Evolutionary conservation across 2,329 filamentous ascomycete genomes (phyloP), one percentile per base, ranked within the genome.

Genomic region (Dendrostoma leiphaemia): DNA sequence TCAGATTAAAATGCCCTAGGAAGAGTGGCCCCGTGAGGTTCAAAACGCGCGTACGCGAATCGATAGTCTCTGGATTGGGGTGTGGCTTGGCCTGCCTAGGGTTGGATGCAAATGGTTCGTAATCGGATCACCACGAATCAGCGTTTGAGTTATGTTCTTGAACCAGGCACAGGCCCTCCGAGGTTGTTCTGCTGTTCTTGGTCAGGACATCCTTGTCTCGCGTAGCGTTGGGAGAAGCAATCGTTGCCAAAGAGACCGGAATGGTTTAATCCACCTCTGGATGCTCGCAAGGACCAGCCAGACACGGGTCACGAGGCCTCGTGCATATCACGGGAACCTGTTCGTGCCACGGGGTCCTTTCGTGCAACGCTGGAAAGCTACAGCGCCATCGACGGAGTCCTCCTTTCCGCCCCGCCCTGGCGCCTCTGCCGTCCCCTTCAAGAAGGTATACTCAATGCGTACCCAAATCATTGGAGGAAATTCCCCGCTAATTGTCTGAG

Each of bases 381-480:
- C 34, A 23, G 48, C 48, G 46, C 26, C 41, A 50, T 21, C 34
- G 21, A 29, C 32, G 48, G n/a, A 35, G 21, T 9, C 37, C 23
- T 9, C 32, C 38, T 40, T 24, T 19, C 8, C 13, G 15, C n/a
- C n/a, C 17, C 28, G n/a, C n/a, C 47, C 6, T 40, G 34, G 47
- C 31, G n/a, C 13, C 19, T 24, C 17, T 29, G n/a, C 12, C 9
- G 37, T 23, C 46, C 46, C 29, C 46, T 23, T 38, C 46, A 51
- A 17, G 15, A 26, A 21, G 23, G 21, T 15, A 41, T 24, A 26
- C 38, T 13, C 32, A 40, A 51, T 35, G 41, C 48, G 32, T 26
- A 47, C 19, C 26, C 28, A 32, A 44, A 29, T 44, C 23, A 55
- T 55, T 55, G 53, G 53, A 48, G 53, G 53, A 55, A 47, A 41